Conservation (phyloP, 192 early-diverging fungal genomes). For the Funneliformis geosporum region DNA sequence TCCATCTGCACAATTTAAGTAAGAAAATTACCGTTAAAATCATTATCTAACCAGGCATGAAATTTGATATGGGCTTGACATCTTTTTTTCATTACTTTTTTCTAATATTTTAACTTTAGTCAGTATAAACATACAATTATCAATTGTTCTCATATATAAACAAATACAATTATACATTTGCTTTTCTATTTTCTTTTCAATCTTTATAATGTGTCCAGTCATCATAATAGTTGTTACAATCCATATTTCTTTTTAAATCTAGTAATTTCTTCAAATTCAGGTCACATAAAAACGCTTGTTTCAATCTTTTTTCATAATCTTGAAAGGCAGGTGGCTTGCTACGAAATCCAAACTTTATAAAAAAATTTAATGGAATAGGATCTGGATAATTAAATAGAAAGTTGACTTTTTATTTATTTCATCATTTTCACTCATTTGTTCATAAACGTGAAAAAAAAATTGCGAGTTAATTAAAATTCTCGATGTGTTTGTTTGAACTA, state of each 20-base stretch:
- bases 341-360: conserved; percentile 23
- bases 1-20: too few species aligned
- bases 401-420: conserved; percentile 10
- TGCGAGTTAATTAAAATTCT: too few species aligned
- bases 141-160: not conserved
- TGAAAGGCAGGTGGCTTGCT: not conserved
- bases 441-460: too few species aligned
- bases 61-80: conserved; percentile 27
- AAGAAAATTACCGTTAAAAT: conserved; percentile 23
- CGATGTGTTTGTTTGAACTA: too few species aligned
- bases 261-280: conserved; percentile 13
- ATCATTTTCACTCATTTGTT: too few species aligned
- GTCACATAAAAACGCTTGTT: conserved; percentile 9
- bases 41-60: conserved; percentile 21
- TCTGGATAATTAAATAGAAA: conserved; percentile 7
- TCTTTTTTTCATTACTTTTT: conserved; percentile 32
- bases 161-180: not conserved
- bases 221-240: conserved; percentile 6
- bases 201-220: conserved; percentile 18
- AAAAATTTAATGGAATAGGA: conserved; percentile 17
- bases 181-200: not conserved
- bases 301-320: conserved; percentile 20
- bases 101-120: conserved; percentile 1
- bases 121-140: not conserved
- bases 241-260: conserved; percentile 10